A percentile compares a stretch with the other conserved stretches of the same genome.
Conservation (phyloP, 2,329 filamentous ascomycete species). For the Alternaria brassicicola region DNA sequence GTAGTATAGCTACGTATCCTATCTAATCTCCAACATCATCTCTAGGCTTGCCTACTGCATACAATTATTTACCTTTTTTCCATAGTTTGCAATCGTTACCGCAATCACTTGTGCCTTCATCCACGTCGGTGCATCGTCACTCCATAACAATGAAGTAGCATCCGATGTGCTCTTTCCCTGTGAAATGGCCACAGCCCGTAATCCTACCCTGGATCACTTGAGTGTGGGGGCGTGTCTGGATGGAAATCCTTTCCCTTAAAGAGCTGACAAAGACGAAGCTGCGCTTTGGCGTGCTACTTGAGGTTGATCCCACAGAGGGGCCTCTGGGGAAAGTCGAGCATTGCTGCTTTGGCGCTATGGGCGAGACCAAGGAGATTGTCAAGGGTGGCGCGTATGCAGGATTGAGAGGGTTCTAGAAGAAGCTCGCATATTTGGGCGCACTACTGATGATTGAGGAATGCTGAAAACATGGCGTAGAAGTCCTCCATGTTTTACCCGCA, state of each 20-base stretch:
- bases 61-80: neutral
- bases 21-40: neutral
- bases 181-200: slow-evolving; percentile 48
- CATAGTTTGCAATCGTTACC: slow-evolving; percentile 34
- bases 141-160: slow-evolving; percentile 45
- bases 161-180: slow-evolving; percentile 46
- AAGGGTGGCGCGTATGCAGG: slow-evolving; percentile 48
- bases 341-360: slow-evolving; percentile 47
- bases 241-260: slow-evolving; percentile 49
- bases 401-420: slow-evolving; percentile 14
- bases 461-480: neutral
- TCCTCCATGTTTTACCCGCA: neutral
- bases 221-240: slow-evolving; percentile 51
- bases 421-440: neutral
- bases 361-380: slow-evolving; percentile 48
- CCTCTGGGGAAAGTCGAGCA: slow-evolving; percentile 45
- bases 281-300: slow-evolving; percentile 48
- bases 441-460: neutral
- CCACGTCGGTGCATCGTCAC: slow-evolving; percentile 40
- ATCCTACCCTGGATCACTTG: slow-evolving; percentile 47
- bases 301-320: slow-evolving; percentile 43
- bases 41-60: too few relatives aligned
- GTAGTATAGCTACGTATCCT: too few relatives aligned
- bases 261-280: slow-evolving; percentile 47
- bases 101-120: slow-evolving; percentile 37